Evolutionary conservation across 164 flowering plant genomes (phyloP).

Genomic region (Chloranthus sessilifolius): DNA sequence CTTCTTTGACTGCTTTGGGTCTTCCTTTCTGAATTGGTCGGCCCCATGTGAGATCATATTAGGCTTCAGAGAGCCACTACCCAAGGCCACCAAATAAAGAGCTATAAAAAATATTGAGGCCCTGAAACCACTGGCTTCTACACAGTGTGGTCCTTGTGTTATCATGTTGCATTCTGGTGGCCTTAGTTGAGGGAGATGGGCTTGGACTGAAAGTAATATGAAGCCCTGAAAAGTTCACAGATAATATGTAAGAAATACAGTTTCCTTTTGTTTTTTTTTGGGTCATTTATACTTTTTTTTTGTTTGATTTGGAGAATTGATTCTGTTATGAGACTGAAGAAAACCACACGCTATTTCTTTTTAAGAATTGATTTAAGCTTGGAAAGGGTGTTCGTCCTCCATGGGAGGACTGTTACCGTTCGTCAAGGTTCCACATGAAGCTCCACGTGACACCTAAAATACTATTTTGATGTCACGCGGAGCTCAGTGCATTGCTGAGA

Average conservation of each 20-base stretch:
- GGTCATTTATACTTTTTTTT: neutral
- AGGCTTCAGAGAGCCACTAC: slow-evolving; percentile 96
- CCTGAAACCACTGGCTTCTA: slow-evolving; percentile 47
- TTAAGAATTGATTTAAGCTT: too few relatives aligned
- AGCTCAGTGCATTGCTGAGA: too few relatives aligned
- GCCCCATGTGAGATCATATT: slow-evolving; percentile 96
- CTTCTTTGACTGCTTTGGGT: slow-evolving; percentile 48
- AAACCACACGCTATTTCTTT: too few relatives aligned
- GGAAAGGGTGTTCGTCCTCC: too few relatives aligned
- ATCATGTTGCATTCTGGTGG: slow-evolving; percentile 74
- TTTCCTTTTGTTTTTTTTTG: neutral
- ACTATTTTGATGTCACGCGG: too few relatives aligned
- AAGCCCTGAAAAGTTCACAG: slow-evolving; percentile 22
- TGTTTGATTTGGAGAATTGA: too few relatives aligned
- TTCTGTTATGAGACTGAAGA: too few relatives aligned
- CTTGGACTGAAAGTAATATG: slow-evolving; percentile 77
- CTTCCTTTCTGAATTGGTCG: slow-evolving; percentile 62
- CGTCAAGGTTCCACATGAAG: too few relatives aligned
- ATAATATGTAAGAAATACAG: neutral
- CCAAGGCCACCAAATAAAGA: slow-evolving; percentile 71
- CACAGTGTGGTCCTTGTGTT: slow-evolving; percentile 22
- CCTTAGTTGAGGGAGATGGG: slow-evolving; percentile 80
- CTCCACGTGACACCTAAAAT: too few relatives aligned
- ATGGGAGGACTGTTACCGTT: too few relatives aligned
- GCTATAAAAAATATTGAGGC: slow-evolving; percentile 53